These are phyloP conservation scores for Hebeloma cylindrosporum DNA, from an alignment of 768 basidiomycete species.

Conservation along the genomic window DNA sequence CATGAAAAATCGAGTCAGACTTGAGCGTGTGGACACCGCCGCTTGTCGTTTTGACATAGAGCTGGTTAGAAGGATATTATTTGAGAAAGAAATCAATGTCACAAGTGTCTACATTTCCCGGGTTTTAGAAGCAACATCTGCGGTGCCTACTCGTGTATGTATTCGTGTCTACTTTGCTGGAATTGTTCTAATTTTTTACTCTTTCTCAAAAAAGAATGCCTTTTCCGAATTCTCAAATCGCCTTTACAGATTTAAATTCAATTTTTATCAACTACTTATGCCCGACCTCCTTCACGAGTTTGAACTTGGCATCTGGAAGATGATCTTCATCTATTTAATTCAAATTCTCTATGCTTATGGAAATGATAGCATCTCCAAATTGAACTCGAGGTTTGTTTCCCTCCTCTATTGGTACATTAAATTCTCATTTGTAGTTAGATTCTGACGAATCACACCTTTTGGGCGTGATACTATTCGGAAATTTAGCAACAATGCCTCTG, in stretches of 20 bases:
- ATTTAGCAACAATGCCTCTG: constrained; percentile 26
- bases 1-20: neutral
- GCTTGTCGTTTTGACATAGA: neutral
- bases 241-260: constrained; percentile 19
- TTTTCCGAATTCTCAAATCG: constrained; percentile 31
- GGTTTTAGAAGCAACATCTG: constrained; percentile 5
- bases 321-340: constrained; percentile 34
- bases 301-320: constrained; percentile 40
- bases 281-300: constrained; percentile 42
- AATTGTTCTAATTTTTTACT: too few relatives aligned
- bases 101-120: constrained; percentile 1
- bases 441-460: constrained; percentile 15
- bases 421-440: constrained; percentile 11
- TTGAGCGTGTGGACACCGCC: constrained; percentile 10
- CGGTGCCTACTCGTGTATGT: constrained; percentile 16
- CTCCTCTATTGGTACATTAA: neutral
- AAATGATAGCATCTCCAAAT: constrained; percentile 5
- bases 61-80: constrained; percentile 5
- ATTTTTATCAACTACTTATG: constrained; percentile 30
- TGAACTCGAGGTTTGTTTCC: constrained; percentile 16
- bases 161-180: too few relatives aligned
- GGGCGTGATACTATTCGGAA: constrained; percentile 23
- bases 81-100: constrained; percentile 8
- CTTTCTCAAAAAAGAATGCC: too few relatives aligned
- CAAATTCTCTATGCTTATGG: constrained; percentile 28